Conservation (phyloP, 2,329 filamentous ascomycete species). For the Chrysoporthe austroafricana region DNA sequence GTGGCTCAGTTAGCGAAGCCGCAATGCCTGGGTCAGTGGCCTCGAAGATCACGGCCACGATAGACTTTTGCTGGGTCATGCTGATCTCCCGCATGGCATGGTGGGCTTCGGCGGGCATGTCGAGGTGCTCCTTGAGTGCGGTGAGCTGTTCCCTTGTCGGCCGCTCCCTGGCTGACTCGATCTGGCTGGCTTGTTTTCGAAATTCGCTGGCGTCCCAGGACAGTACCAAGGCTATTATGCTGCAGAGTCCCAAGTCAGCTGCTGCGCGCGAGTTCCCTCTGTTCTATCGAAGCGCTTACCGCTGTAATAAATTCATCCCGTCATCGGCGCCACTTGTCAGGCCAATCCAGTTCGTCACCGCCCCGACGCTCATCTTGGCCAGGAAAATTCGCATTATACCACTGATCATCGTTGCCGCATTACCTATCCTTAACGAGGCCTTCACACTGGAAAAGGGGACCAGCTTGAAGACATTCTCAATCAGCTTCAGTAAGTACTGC, state of each 20-base stretch:
- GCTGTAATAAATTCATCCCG: slow-evolving; percentile 79
- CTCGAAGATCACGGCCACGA: slow-evolving; percentile 68
- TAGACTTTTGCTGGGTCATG: slow-evolving; percentile 55
- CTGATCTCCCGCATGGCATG: slow-evolving; percentile 63
- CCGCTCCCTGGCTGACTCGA: slow-evolving; percentile 64
- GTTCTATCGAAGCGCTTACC: slow-evolving; percentile 36
- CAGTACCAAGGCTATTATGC: slow-evolving; percentile 74
- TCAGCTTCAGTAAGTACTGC: slow-evolving; percentile 71
- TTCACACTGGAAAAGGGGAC: slow-evolving; percentile 73
- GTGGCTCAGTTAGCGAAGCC: slow-evolving; percentile 55
- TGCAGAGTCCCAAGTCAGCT: slow-evolving; percentile 35
- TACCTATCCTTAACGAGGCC: slow-evolving; percentile 75
- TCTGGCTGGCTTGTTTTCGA: slow-evolving; percentile 64
- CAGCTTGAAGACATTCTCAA: slow-evolving; percentile 71
- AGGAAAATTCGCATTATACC: slow-evolving; percentile 74
- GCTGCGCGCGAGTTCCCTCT: no score
- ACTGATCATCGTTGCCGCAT: slow-evolving; percentile 81
- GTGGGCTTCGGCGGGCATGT: slow-evolving; percentile 57
- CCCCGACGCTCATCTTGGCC: slow-evolving; percentile 76
- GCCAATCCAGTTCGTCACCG: slow-evolving; percentile 79
- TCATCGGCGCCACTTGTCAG: slow-evolving; percentile 72
- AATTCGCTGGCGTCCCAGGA: slow-evolving; percentile 75
- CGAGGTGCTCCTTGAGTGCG: slow-evolving; percentile 62
- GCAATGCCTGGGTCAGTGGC: slow-evolving; percentile 50
- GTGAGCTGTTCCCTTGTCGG: slow-evolving; percentile 65